Evolutionary conservation across 2,329 filamentous ascomycete species (phyloP), one percentile per base, ranked within the genome.

Genomic region (Lizonia empirigonia): DNA sequence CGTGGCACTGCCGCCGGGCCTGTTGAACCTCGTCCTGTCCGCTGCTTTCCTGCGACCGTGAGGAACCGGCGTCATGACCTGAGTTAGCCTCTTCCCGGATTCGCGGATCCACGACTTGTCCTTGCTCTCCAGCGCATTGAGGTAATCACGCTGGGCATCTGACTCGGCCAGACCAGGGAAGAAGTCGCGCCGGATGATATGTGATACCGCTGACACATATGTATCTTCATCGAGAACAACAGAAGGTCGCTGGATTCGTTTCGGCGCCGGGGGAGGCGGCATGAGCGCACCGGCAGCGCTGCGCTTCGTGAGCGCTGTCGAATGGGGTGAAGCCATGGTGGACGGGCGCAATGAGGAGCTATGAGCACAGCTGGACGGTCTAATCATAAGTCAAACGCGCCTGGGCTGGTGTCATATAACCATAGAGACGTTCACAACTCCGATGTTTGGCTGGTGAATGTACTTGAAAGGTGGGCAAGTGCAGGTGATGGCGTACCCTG

Each of bases 141-240:
- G 80, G 63, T 97, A 97, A 65, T 99, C 94, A 70, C 91, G 87
- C 71, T 97, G 91, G 0, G 87, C 88, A 64, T 96, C 86, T 12
- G 86, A 87, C 71, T 97, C 91, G 4, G 92, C 78, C 0, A 99
- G 80, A 0, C 93, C 94, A 0, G 94, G 94, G 67, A 97, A 99
- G 78, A 96, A 99, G 78, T 99, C 94, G 59, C 94, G 86, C 8
- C 91, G 90, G 57, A 99, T 96, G 69, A 99, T 97, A 62, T 94
- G 88, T 0, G 92, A 96, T 22, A 99, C 80, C 1, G 90, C 89
- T 50, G 91, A 86, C 2, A 91, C 94, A 74, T 99, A 99, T 44
- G 88, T 86, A 62, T 99, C 93, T 79, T 99, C 94, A 72, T 96
- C 91, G 22, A 99, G 83, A 22, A 97, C 86, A 56, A 88, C 89